Conservation (phyloP, 768 basidiomycete species). For the Pulveroboletus ravenelii region DNA sequence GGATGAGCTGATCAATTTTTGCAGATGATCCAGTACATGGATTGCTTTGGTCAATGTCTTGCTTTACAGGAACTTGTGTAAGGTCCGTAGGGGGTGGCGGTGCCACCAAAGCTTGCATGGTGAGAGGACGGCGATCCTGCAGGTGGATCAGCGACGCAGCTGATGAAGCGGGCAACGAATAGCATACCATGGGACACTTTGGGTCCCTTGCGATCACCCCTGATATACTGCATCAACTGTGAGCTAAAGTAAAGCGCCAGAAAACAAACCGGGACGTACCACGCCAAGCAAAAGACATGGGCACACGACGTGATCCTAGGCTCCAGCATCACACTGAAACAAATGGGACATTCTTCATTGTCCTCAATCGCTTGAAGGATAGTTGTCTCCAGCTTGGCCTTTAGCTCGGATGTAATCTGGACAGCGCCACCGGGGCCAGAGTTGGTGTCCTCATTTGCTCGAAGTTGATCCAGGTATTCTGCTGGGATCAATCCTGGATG, state of each 20-base stretch:
- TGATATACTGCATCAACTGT: constrained; percentile 45
- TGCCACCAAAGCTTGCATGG: constrained; percentile 52
- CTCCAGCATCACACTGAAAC: constrained; percentile 55
- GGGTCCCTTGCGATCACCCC: constrained; percentile 66
- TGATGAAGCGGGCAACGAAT: background rate
- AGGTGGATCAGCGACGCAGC: constrained; percentile 1
- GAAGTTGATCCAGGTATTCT: constrained; percentile 65
- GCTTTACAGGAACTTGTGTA: constrained; percentile 51
- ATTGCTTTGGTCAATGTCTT: constrained; percentile 38
- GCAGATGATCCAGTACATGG: constrained; percentile 62
- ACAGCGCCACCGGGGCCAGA: constrained; percentile 21
- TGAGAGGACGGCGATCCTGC: constrained; percentile 68
- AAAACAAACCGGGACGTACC: constrained; percentile 37
- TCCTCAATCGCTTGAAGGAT: constrained; percentile 72
- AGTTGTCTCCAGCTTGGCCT: constrained; percentile 48
- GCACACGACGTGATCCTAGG: constrained; percentile 71
- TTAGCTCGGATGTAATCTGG: constrained; percentile 50
- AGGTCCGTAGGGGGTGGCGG: constrained; percentile 63
- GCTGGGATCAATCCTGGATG: constrained; percentile 73
- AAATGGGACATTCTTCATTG: constrained; percentile 78
- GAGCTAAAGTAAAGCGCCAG: background rate
- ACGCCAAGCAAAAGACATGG: constrained; percentile 68
- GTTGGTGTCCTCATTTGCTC: constrained; percentile 26
- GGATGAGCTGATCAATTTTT: constrained; percentile 78
- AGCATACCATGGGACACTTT: constrained; percentile 75